Evolutionary conservation across 257 asterid genomes (phyloP), one percentile per base, ranked within the genome.

Genomic region (Penstemon eatonii): DNA sequence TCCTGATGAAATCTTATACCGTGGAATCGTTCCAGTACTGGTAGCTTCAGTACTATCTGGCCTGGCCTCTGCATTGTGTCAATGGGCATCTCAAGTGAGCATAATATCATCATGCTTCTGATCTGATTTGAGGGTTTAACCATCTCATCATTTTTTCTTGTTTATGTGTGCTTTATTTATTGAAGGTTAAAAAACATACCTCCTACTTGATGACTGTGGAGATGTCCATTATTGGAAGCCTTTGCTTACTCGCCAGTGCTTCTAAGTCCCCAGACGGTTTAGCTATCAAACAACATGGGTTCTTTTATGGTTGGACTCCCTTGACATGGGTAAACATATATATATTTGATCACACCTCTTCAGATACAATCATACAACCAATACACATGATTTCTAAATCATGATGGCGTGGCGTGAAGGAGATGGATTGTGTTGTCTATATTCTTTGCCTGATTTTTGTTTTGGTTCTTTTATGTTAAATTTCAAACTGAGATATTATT

Each of bases 21-120:
- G 76, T 75, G 99, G 99, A 65, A 89, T 94, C 68, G 73, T 89
- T 67, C 96, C 96, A 12, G 92, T 94, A 52, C 73, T 94, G 66
- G 88, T 91, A 63, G 99, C 97, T 68, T 94, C 99, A 56, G 89
- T 91, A 42, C 96, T 94, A 63, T 91, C 97, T 64, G 99, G 99
- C 76, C 71, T 94, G 80, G 99, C 97, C 75, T 94, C 97, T 73
- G 86, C 99, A 46, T 81, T 94, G 80, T 94, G 99, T 67, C 99
- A 94, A 80, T 91, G 99, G 99, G 96, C 99, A 56, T 81, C 95
- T 75, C 99, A 94, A 82, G 99, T 85, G 79, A 80, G 83, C 74
- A 65, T 59, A 68, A 50, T n/a, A 25, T 73, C 65, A 36, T 56
- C 53, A 59, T 56, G 61, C 66, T 66, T 63, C 41, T 70, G 6